Evolutionary conservation across 257 asterid species (phyloP).

Genomic region (Echites panduratus): DNA sequence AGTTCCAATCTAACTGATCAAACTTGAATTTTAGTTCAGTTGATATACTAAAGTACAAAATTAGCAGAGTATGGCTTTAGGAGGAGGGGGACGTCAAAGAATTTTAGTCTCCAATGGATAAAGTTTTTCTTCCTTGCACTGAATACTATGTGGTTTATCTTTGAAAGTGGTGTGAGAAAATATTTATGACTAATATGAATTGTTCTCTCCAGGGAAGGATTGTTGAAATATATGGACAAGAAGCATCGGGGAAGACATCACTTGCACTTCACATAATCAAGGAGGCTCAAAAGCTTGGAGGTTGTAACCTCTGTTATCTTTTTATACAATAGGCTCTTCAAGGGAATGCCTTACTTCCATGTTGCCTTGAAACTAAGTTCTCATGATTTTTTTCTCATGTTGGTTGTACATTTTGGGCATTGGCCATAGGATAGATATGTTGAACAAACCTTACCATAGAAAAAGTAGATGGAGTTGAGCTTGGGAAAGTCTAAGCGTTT

Average conservation of each 20-base stretch:
- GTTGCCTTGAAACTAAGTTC: not conserved
- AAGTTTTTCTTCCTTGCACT: not conserved
- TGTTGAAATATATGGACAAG: conserved; percentile 87
- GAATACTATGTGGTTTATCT: not conserved
- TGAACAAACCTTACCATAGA: not conserved
- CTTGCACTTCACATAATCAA: conserved; percentile 82
- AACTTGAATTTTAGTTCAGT: not conserved
- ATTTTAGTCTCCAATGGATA: not conserved
- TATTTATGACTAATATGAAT: conserved; percentile 3
- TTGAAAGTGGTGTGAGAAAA: not conserved
- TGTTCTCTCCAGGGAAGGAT: conserved; percentile 65
- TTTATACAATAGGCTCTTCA: not conserved
- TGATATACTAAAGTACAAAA: not conserved
- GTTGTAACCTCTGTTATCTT: conserved; percentile 25
- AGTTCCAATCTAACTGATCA: not conserved
- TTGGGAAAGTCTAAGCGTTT: not conserved
- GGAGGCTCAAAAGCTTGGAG: conserved; percentile 99
- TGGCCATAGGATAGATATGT: not conserved
- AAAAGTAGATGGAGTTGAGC: not conserved
- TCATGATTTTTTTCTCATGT: not conserved
- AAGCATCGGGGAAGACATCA: conserved; percentile 98
- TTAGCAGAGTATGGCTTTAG: not conserved
- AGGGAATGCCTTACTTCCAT: not conserved
- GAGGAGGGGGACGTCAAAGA: not conserved
- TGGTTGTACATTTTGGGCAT: not conserved